phyloP scores from a whole-genome alignment of 1,139 yeast genomes.

The Suhomyces guaymorum region DNA sequence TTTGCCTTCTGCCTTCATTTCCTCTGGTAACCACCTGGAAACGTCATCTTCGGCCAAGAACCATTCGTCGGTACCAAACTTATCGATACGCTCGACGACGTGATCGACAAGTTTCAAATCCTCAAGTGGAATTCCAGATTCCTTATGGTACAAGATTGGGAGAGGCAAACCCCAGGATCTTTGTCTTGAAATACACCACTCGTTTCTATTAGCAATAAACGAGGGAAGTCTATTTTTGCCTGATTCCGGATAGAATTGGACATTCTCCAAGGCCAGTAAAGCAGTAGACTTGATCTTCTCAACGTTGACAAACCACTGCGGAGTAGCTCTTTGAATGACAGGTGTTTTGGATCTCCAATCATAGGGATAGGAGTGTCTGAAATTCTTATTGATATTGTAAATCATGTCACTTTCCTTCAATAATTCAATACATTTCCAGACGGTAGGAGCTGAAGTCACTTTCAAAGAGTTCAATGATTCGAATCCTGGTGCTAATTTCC shows the following conservation, averaged over 20 bases:
- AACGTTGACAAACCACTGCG: conserved; percentile 95
- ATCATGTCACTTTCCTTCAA: conserved; percentile 50
- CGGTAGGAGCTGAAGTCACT: conserved; percentile 63
- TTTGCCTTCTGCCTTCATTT: conserved; percentile 34
- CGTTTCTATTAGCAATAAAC: conserved; percentile 76
- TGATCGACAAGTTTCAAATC: conserved; percentile 53
- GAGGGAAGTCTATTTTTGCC: conserved; percentile 73
- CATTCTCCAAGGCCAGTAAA: conserved; percentile 56
- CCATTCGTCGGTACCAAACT: conserved; percentile 78
- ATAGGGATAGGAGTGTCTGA: conserved; percentile 86
- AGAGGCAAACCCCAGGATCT: conserved; percentile 99
- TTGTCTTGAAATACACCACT: conserved; percentile 98
- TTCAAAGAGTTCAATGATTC: conserved; percentile 51
- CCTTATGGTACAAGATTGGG: conserved; percentile 72
- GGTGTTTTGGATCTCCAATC: conserved; percentile 98
- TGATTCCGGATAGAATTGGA: conserved; percentile 68
- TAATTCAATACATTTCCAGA: conserved; percentile 35
- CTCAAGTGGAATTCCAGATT: conserved; percentile 59
- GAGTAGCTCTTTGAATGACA: conserved; percentile 90
- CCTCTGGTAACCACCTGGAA: conserved; percentile 70
- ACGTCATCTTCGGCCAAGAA: conserved; percentile 56
- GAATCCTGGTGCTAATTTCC: conserved; percentile 43
- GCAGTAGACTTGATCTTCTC: conserved; percentile 70
- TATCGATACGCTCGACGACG: conserved; percentile 54
- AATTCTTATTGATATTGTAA: conserved; percentile 47